phyloP scores from a whole-genome alignment of 75 land plant genomes.

The Cupressus sempervirens region DNA sequence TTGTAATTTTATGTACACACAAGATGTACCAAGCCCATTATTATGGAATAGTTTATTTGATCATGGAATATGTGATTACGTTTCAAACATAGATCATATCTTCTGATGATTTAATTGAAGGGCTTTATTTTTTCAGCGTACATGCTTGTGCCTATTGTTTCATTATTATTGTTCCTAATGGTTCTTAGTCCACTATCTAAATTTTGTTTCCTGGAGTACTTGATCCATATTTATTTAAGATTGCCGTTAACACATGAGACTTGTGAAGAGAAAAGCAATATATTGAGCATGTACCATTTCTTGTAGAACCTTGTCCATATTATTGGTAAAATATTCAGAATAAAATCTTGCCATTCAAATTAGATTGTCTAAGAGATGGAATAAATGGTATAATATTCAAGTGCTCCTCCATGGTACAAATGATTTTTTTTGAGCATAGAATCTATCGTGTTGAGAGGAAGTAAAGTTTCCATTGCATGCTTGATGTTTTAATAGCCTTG shows the following conservation, averaged over 20 bases:
- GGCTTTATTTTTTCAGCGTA: not conserved
- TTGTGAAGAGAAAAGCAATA: not conserved
- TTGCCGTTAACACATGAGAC: not conserved
- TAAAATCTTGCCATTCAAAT: not conserved
- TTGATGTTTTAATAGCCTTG: not conserved
- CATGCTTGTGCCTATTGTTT: not conserved
- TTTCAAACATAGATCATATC: not conserved
- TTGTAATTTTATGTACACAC: conserved; percentile 8
- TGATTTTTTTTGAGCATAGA: not conserved
- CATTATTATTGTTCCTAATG: not conserved
- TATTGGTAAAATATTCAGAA: not conserved
- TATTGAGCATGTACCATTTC: not conserved
- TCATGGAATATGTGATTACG: conserved; percentile 4
- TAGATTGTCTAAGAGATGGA: not conserved
- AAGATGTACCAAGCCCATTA: conserved; percentile 3
- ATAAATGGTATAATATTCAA: not conserved
- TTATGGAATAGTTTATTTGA: conserved; percentile 5
- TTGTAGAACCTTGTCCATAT: not conserved
- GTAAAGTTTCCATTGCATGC: not conserved
- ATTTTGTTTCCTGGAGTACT: not conserved
- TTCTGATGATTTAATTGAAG: not conserved
- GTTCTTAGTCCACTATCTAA: not conserved
- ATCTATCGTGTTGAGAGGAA: not conserved
- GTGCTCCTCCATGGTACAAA: not conserved
- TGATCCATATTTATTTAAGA: not conserved